phyloP scores from a whole-genome alignment of 148 eudicot genomes.

The Polygonum maritimum region DNA sequence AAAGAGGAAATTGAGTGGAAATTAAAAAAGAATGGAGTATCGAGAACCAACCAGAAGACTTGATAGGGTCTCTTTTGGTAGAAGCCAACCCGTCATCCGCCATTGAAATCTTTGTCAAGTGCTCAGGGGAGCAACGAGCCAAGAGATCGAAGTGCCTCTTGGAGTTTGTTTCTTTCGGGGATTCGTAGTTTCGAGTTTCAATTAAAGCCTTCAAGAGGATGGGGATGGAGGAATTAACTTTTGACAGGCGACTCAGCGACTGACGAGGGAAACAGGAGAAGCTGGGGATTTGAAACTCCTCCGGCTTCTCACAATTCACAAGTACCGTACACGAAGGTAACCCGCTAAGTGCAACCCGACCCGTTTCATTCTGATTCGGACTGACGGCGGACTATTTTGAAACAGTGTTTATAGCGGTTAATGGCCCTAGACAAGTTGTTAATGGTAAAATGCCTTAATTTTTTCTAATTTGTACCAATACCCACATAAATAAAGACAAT shows the following conservation, averaged over 20 bases:
- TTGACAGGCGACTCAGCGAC: neutral
- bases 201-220: neutral
- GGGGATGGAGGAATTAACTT: neutral
- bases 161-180: neutral
- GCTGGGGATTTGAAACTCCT: neutral
- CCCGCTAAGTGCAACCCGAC: neutral
- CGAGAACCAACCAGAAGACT: slow-evolving; percentile 44
- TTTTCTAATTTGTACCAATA: no score
- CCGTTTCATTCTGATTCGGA: neutral
- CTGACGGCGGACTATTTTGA: neutral
- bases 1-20: neutral
- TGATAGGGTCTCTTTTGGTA: slow-evolving; percentile 59
- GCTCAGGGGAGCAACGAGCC: neutral
- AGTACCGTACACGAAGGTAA: neutral
- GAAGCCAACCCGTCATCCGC: slow-evolving; percentile 47
- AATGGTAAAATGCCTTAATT: no score
- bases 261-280: neutral
- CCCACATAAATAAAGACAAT: no score
- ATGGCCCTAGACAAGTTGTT: no score
- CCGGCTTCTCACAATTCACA: neutral
- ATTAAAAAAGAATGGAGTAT: slow-evolving; percentile 7
- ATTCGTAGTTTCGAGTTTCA: neutral
- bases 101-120: slow-evolving; percentile 21
- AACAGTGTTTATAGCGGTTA: no score
- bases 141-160: neutral